Conservation (phyloP, 306 rosid species). For the Gynostemma pentaphyllum region DNA sequence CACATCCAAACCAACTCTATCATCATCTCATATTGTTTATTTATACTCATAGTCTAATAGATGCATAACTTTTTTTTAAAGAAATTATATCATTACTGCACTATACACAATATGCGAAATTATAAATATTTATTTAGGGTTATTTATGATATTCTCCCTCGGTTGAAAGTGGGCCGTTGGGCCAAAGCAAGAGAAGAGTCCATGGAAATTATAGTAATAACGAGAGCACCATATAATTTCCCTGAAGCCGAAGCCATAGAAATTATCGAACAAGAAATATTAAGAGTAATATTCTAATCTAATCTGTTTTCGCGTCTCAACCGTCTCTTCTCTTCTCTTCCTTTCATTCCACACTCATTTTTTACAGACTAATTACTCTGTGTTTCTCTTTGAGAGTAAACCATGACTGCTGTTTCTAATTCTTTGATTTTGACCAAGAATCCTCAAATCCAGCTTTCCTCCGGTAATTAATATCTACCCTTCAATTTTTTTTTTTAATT, state of each 20-base stretch:
- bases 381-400: not conserved
- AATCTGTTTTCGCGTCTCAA: not conserved
- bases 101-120: too few relatives aligned
- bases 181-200: not conserved
- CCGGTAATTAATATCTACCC: too few relatives aligned
- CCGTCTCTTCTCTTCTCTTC: not conserved
- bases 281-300: not conserved
- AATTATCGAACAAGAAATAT: constrained; percentile 24
- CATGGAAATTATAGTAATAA: not conserved
- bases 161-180: too few relatives aligned
- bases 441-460: constrained; percentile 18
- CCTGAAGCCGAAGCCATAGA: constrained; percentile 7
- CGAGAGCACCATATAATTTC: not conserved
- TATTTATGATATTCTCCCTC: too few relatives aligned
- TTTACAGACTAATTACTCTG: not conserved
- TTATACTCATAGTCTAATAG: too few relatives aligned
- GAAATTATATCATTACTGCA: too few relatives aligned
- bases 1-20: too few relatives aligned
- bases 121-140: too few relatives aligned
- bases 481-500: not conserved
- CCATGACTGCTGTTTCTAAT: constrained; percentile 54
- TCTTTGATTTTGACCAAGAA: constrained; percentile 33
- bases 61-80: too few relatives aligned
- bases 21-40: too few relatives aligned
- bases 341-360: not conserved